A percentile compares a stretch with the other conserved stretches of the same genome.
Conservation (phyloP, 1,284 basidiomycete genomes). For the Volvariella volvacea region DNA sequence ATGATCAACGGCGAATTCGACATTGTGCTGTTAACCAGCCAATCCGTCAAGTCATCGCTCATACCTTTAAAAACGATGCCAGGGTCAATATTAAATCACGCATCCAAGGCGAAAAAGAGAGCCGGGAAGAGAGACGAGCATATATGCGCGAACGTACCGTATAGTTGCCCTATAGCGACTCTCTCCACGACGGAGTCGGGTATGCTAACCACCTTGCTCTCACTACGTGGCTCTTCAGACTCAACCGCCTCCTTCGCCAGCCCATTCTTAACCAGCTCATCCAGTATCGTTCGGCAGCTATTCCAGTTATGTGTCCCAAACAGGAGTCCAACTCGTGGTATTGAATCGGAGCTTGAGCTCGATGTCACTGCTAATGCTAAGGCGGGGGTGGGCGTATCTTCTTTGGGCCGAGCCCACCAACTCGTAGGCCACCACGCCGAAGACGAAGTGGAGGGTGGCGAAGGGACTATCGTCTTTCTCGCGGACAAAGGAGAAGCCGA, state of each 20-base stretch:
- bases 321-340: constrained; percentile 57
- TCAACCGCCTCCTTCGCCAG: constrained; percentile 32
- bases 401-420: too few relatives aligned
- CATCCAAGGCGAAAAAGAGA: too few relatives aligned
- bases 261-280: constrained; percentile 51
- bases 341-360: constrained; percentile 4
- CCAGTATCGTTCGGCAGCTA: constrained; percentile 56
- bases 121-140: too few relatives aligned
- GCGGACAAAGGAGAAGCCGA: not conserved
- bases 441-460: not conserved
- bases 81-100: constrained; percentile 4
- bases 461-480: not conserved
- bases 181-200: constrained; percentile 36
- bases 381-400: too few relatives aligned
- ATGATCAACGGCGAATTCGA: constrained; percentile 64
- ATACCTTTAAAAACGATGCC: constrained; percentile 42
- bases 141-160: constrained; percentile 52
- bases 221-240: constrained; percentile 13
- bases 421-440: not conserved
- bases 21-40: constrained; percentile 52
- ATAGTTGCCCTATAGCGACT: constrained; percentile 78
- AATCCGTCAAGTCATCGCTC: constrained; percentile 75
- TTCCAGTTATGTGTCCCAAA: constrained; percentile 86
- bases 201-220: constrained; percentile 26
- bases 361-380: not conserved